These are phyloP conservation scores for Filobasidium uniguttulatum DNA, from an alignment of 1,284 basidiomycete genomes.

Conservation along the genomic window DNA sequence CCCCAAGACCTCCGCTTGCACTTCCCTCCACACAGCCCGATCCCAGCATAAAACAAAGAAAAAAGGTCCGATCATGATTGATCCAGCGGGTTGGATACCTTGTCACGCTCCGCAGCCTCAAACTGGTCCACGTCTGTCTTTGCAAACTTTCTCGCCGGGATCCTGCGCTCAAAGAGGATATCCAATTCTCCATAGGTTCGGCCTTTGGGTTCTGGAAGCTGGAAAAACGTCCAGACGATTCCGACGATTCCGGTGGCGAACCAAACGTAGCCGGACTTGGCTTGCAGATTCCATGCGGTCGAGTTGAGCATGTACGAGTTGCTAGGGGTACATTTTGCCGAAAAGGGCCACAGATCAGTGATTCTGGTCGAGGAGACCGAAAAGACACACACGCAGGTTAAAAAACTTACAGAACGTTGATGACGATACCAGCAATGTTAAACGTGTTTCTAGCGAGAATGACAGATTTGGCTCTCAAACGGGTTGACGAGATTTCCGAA, in stretches of 20 bases:
- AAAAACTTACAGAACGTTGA: slow-evolving; percentile 13
- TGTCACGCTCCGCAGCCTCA: slow-evolving; percentile 19
- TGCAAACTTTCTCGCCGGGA: slow-evolving; percentile 32
- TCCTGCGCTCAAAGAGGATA: slow-evolving; percentile 31
- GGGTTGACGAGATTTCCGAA: slow-evolving; percentile 34
- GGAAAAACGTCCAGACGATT: slow-evolving; percentile 16
- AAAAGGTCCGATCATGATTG: too few species aligned
- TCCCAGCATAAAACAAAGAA: too few species aligned
- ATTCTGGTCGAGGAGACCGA: too few species aligned
- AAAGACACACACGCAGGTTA: too few species aligned
- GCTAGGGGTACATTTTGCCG: too few species aligned
- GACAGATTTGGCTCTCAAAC: slow-evolving; percentile 39
- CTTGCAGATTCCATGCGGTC: slow-evolving; percentile 24
- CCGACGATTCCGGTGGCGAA: slow-evolving; percentile 24
- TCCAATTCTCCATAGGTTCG: slow-evolving; percentile 37
- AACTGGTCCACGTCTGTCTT: slow-evolving; percentile 28
- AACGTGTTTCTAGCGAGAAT: slow-evolving; percentile 37
- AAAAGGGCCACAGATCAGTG: too few species aligned
- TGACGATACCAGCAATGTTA: slow-evolving; percentile 30
- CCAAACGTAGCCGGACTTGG: slow-evolving; percentile 35
- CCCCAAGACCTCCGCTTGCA: too few species aligned
- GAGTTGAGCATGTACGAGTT: slow-evolving; percentile 28
- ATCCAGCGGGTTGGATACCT: too few species aligned
- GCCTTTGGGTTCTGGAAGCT: slow-evolving; percentile 34
- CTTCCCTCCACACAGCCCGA: too few species aligned